Evolutionary conservation across 495 filamentous ascomycete species (phyloP), one percentile per base, ranked within the genome.

Genomic region (Neurospora sp.): DNA sequence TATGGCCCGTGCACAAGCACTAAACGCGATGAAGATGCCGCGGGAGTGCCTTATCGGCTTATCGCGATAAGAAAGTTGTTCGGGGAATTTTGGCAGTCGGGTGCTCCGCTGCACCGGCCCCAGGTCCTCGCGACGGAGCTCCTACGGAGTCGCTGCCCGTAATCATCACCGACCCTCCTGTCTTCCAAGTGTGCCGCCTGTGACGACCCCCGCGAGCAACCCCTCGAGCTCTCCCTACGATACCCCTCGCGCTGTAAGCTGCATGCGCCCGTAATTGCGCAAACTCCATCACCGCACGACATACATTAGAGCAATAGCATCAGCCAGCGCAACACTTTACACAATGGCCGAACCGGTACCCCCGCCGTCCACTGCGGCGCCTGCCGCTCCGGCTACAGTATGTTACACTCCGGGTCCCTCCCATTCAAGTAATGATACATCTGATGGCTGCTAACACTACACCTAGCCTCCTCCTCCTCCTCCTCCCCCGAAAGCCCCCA

Each of bases 401-500:
- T 69, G 75, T 23, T 42, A 39, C 46, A 44, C 40, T 16, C 12
- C 14, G 18, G 18, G 23, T 35, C n/a, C 39, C 35, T 27, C 14
- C 7, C 16, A 44, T n/a, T 20, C 35, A 7, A 42, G 14, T 42
- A n/a, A n/a, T n/a, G n/a, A 8, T 23, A 70, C 35, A 16, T 18
- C 7, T 37, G 20, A 14, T 35, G 42, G 16, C 42, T 75, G n/a
- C 69, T 59, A 79, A 82, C 75, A 69, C 74, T 75, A 69, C 23
- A 59, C 77, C 12, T 69, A 76, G 75, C 70, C 81, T 16, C 76
- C 85, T 18, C 76, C 85, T 27, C 42, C 81, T 69, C 77, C 77
- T 69, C 77, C 77, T 69, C 66, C 78, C 70, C 79, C 85, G 69
- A 87, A 87, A 70, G 79, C 86, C 27, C 82, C 87, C 4, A 85